These are phyloP conservation scores for Primulina huaijiensis DNA, from an alignment of 257 asterid species.

Conservation along the genomic window DNA sequence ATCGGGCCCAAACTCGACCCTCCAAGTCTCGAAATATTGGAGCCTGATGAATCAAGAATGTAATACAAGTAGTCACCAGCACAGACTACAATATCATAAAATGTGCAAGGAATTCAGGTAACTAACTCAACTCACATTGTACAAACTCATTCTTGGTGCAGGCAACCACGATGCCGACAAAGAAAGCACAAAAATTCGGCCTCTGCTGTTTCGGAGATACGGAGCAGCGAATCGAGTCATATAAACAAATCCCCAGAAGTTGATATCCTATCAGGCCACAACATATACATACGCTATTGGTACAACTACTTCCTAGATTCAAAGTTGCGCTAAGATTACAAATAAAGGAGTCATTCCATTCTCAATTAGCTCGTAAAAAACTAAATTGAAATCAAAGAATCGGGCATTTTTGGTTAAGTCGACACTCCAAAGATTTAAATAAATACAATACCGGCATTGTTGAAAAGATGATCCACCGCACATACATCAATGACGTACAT, in stretches of 20 bases:
- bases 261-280: conserved; percentile 40
- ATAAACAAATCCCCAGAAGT: not conserved
- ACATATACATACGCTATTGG: too few species aligned
- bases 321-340: too few species aligned
- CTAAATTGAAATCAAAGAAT: too few species aligned
- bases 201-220: conserved; percentile 40
- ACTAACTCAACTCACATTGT: conserved; percentile 37
- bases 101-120: not conserved
- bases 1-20: conserved; percentile 67
- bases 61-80: not conserved
- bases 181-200: conserved; percentile 53
- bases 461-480: conserved; percentile 72
- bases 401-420: too few species aligned
- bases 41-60: conserved; percentile 41
- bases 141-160: conserved; percentile 61
- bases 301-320: too few species aligned
- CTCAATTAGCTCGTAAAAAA: too few species aligned
- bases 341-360: too few species aligned
- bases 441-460: conserved; percentile 45
- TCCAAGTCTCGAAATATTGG: conserved; percentile 64
- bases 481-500: not conserved
- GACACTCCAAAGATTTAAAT: too few species aligned
- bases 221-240: not conserved
- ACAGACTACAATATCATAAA: too few species aligned
- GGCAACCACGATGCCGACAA: conserved; percentile 58